These are phyloP conservation scores for Cronartium ribicola DNA, from an alignment of 1,284 basidiomycete species.

Conservation along the genomic window DNA sequence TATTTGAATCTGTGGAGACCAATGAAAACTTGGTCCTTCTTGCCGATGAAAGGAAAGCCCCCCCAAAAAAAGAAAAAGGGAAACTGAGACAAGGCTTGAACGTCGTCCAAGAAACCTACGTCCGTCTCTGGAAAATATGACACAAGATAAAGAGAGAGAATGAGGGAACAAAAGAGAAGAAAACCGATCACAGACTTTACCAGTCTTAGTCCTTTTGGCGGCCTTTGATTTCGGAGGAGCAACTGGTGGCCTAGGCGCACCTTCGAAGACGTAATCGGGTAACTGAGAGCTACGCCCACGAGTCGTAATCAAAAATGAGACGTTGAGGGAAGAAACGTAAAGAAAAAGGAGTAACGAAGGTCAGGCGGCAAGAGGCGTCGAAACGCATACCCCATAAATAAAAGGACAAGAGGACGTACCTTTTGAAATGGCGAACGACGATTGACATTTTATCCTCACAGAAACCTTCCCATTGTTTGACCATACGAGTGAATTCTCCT, in stretches of 20 bases:
- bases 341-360: conserved; percentile 43
- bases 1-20: neutral
- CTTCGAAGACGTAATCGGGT: conserved; percentile 77
- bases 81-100: neutral
- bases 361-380: conserved; percentile 30
- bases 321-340: neutral
- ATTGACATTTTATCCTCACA: conserved; percentile 92
- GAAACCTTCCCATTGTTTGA: conserved; percentile 94
- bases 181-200: conserved; percentile 59
- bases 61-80: conserved; percentile 10
- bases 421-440: conserved; percentile 86
- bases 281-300: conserved; percentile 59
- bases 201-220: conserved; percentile 64
- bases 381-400: neutral
- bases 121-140: neutral
- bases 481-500: conserved; percentile 88
- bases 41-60: conserved; percentile 6
- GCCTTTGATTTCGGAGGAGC: conserved; percentile 51
- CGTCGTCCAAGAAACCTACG: neutral
- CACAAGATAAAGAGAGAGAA: neutral
- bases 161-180: conserved; percentile 13
- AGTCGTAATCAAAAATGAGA: conserved; percentile 36
- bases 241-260: conserved; percentile 69
- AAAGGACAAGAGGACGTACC: conserved; percentile 57
- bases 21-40: neutral